A percentile compares a stretch with the other conserved stretches of the same genome.
These are phyloP conservation scores for Isatis lusitanica DNA, from an alignment of 441 rosid genomes.

Conservation along the genomic window DNA sequence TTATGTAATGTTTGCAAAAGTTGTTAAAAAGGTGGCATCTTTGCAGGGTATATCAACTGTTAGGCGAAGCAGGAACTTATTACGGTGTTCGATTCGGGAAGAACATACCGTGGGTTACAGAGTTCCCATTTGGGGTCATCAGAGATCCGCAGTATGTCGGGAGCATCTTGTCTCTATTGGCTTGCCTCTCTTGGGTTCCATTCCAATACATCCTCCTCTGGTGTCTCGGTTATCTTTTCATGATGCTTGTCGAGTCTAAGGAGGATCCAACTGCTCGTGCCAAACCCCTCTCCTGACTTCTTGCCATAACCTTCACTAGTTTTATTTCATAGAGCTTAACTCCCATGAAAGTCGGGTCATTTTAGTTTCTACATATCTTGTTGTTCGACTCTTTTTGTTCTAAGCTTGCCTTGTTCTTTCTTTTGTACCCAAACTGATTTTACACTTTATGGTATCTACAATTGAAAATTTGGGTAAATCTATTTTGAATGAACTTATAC, in stretches of 20 bases:
- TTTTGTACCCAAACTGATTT: conserved; percentile 4
- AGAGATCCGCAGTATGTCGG: conserved; percentile 92
- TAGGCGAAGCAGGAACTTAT: conserved; percentile 89
- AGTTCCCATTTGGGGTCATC: conserved; percentile 83
- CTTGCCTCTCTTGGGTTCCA: conserved; percentile 78
- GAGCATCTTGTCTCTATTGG: conserved; percentile 78
- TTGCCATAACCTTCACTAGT: neutral
- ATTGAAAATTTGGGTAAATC: too few relatives aligned
- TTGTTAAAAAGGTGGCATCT: conserved; percentile 6
- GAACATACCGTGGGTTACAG: conserved; percentile 79
- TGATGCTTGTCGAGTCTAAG: conserved; percentile 63
- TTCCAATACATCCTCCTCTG: conserved; percentile 77
- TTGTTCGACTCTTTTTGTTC: neutral
- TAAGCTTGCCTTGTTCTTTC: neutral
- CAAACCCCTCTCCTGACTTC: conserved; percentile 49
- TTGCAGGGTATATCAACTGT: conserved; percentile 78
- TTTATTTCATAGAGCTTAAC: neutral
- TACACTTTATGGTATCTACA: too few relatives aligned
- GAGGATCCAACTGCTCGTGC: conserved; percentile 74
- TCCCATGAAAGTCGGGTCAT: neutral
- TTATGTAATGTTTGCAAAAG: neutral
- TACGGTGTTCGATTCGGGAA: conserved; percentile 87
- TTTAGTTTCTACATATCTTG: neutral
- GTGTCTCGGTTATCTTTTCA: conserved; percentile 72
- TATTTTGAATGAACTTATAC: too few relatives aligned